Evolutionary conservation across 768 basidiomycete genomes (phyloP), one percentile per base, ranked within the genome.

Genomic region (Tylopilus sp.): DNA sequence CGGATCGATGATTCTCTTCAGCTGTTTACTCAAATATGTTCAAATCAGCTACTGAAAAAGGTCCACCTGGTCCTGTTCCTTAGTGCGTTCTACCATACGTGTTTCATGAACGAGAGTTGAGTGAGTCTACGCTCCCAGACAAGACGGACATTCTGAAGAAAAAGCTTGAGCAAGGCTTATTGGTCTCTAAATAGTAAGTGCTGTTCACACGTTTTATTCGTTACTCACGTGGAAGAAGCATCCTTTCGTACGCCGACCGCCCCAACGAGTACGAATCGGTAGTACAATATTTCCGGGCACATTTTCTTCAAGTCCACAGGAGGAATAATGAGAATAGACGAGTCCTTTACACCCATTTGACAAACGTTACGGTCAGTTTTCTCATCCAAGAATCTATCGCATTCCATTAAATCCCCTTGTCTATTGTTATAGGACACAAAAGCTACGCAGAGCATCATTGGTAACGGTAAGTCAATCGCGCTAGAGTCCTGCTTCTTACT

Each of bases 1-100:
- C 75, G 91, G 44, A 89, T 93, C 28, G 88, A 92, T 56, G 91
- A 93, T 65, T 91, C 90, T 1, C 70, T 93, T n/a, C 90, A 90
- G 69, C 74, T 92, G 21, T 93, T 91, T 67, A 91, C 88, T 5
- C 79, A 89, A 60, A 89, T 92, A 11, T 91, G 89, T 63, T 85
- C 86, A 30, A 92, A 91, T 64, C 77, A 79, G 30, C 76, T 92
- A 45, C 73, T 93, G 45, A 90, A 89, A 65, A 85, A 78, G 35
- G 85, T 82, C 22, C 77, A 80, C 61, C 61, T 81, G 21, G 77
- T 82, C 15, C 67, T 83, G 42, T 84, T 83, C 69, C 70, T 82
- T 9, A 81, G 80, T 81, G 68, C 31, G 81, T 70, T 26, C 17
- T 18, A 21, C 31, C 40, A 3, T 28, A 21, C 23, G 23, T 25